Base-by-base conservation (phyloP, 768 basidiomycete genomes). In the Mycena epipterygia region DNA sequence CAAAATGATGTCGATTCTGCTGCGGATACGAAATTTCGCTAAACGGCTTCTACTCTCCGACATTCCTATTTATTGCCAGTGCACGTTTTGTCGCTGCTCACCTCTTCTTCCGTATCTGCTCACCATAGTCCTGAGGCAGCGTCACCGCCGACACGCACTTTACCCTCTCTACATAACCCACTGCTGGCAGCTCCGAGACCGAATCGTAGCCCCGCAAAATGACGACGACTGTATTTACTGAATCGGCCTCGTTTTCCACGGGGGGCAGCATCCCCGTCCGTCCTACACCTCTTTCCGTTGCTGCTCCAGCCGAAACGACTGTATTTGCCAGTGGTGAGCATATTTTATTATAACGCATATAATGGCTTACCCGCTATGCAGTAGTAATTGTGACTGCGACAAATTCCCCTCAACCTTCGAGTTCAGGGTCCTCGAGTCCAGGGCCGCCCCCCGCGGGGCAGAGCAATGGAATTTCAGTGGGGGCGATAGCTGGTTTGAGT, bases 401-500 rank as follows among this genome's bases (percentile, higher is more conserved):
- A 13, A 5, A 14, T 21, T 32, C 61, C 13, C 27, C 49, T 19
- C 4, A 25, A 49, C 46, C 9, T 25, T 30, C 6, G 44, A 7
- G 7, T n/a, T 23, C n/a, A n/a, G n/a, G 44, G n/a, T 17, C 44
- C 8, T 4, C 44, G 3, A 25, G n/a, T 51, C 29, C 49, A 29
- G 27, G 6, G 14, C 49, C 5, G n/a, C 14, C n/a, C n/a, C n/a
- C n/a, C 44, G 39, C 13, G 19, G 39, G 13, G 11, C 39, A 56
- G 14, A 57, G 25, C 27, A 52, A n/a, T 16, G 62, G 68, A 42
- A 42, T 69, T 35, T 70, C 69, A 29, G 59, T 42, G 2, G 42
- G 32, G 2, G 69, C 63, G 30, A 13, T 70, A 37, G 63, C 69
- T 21, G 69, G 69, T 12, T 9, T 70, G 17, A 60, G 69, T 14